phyloP scores from a whole-genome alignment of 2,329 filamentous ascomycete genomes.

The Blastomyces parvus region DNA sequence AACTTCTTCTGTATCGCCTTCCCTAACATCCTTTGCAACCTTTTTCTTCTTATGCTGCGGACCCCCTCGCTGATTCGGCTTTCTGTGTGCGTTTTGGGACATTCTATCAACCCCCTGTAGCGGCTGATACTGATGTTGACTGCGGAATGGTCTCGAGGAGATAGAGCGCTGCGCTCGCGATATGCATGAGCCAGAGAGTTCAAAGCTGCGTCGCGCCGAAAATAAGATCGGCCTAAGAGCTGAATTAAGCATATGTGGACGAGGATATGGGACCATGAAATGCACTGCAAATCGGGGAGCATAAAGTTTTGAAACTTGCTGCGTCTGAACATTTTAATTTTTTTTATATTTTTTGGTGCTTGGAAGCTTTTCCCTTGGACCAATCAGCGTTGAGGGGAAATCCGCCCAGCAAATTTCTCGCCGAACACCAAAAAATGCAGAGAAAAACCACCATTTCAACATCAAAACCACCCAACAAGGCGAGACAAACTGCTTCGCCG shows the following conservation, averaged over 20 bases:
- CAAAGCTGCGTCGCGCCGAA: conserved; percentile 6
- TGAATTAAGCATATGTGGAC: background rate
- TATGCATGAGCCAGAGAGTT: background rate
- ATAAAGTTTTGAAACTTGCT: background rate
- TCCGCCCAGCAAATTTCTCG: background rate
- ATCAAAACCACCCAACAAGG: background rate
- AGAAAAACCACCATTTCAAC: background rate
- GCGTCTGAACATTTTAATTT: background rate
- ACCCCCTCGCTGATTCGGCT: conserved; percentile 13
- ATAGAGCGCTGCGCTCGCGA: conserved; percentile 16
- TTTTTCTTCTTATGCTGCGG: conserved; percentile 21
- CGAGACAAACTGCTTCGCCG: conserved; percentile 6
- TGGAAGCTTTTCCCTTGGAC: background rate
- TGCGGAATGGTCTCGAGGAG: conserved; percentile 13
- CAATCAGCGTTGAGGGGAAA: conserved; percentile 6
- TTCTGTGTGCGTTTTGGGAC: conserved; percentile 22
- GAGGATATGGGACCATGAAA: background rate
- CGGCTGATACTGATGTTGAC: background rate
- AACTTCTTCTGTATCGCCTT: conserved; percentile 58
- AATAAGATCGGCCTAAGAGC: background rate
- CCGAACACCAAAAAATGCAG: background rate
- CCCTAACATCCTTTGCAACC: conserved; percentile 49
- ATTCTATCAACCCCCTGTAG: conserved; percentile 14
- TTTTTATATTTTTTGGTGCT: background rate
- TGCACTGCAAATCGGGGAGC: background rate